A percentile compares a stretch with the other conserved stretches of the same genome.
phyloP scores from a whole-genome alignment of 2,329 filamentous ascomycete species.

The Colletotrichum sp. region DNA sequence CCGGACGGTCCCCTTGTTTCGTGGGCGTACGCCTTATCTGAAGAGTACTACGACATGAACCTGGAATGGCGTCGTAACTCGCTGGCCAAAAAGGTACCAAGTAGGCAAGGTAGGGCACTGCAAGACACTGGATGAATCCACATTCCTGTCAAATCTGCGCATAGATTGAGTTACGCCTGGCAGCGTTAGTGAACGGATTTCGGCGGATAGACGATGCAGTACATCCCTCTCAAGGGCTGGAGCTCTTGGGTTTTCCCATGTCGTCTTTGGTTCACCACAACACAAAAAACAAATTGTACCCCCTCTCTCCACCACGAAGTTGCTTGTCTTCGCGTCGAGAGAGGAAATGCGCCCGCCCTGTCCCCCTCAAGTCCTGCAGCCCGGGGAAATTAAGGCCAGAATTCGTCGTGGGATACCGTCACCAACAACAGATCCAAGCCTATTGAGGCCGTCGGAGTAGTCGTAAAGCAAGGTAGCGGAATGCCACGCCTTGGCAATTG shows the following conservation, averaged over 20 bases:
- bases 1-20: neutral
- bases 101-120: neutral
- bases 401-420: neutral
- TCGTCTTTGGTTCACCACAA: neutral
- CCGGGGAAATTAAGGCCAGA: neutral
- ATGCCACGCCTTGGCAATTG: conserved; percentile 15
- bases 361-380: neutral
- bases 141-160: neutral
- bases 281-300: neutral
- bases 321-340: neutral
- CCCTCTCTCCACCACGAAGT: neutral
- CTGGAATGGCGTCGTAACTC: neutral
- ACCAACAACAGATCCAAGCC: conserved; percentile 9
- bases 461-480: conserved; percentile 6
- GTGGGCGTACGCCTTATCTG: neutral
- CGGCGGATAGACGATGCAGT: neutral
- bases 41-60: neutral
- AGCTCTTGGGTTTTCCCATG: neutral
- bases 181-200: neutral
- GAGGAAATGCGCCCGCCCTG: neutral
- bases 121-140: neutral
- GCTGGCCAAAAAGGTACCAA: neutral
- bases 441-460: neutral
- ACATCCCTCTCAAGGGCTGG: neutral
- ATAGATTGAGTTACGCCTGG: neutral